Base-by-base conservation (phyloP, 306 rosid species). In the Potentilla sterilis region DNA sequence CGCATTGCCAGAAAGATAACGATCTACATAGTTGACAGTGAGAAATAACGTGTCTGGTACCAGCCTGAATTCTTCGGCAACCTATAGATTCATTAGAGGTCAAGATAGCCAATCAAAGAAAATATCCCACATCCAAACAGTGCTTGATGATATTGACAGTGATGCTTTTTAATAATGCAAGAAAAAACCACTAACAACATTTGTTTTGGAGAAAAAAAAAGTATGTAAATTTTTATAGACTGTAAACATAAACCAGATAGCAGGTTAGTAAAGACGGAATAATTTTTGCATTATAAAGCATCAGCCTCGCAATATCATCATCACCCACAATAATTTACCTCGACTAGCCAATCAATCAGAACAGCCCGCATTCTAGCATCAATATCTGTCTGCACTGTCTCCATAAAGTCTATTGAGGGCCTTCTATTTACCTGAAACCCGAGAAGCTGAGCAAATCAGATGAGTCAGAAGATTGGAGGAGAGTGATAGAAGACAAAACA, bases 41-140 rank as follows among this genome's bases (percentile, higher is more conserved):
- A 93, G 84, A 87, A 86, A 90, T 78, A 90, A 84, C 37, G 97
- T 90, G 58, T 89, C 96, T 16, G 91, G 86, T 69, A 85, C 81
- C 21, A 92, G 92, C 72, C 90, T 82, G 82, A 87, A 92, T 86
- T 88, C 93, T 79, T 92, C 97, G 66, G 97, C 91, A 75, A 92
- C 97, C 97, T 92, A 38, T 43, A 71, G 22, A 46, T 42, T 46
- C 44, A 19, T 58, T 14, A 70, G 6, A 41, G 73, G 69, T 40
- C 49, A 66, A 34, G 37, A 69, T 46, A 40, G 52, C 75, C 73
- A 70, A 51, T 62, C 46, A 63, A 28, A 24, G 42, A 59, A 22
- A 70, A 44, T 24, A 15, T 35, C 28, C 48, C n/a, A 34, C 67
- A 58, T 18, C 55, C 13, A 54, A 28, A 41, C 1, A 48, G 18